These are phyloP conservation scores for Castanospermum australe DNA, from an alignment of 306 rosid species.

Conservation along the genomic window DNA sequence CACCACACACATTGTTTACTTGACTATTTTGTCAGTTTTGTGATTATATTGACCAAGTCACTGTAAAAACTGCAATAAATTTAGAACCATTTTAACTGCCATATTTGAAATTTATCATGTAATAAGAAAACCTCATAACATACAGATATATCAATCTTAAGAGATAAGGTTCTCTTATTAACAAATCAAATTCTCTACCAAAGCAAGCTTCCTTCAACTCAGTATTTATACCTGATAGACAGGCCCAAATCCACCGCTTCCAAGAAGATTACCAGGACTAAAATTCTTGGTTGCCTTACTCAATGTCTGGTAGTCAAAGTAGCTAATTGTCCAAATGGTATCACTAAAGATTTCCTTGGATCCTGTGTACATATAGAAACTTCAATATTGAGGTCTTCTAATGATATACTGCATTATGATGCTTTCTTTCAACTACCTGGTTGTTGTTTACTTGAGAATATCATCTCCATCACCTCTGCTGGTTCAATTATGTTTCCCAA, in stretches of 20 bases:
- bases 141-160: background rate
- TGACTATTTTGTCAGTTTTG: no score
- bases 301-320: slow-evolving; percentile 57
- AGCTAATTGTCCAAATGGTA: slow-evolving; percentile 44
- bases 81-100: background rate
- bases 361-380: slow-evolving; percentile 29
- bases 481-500: slow-evolving; percentile 31
- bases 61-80: no score
- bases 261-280: slow-evolving; percentile 53
- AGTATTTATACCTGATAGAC: slow-evolving; percentile 63
- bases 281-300: slow-evolving; percentile 76
- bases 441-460: slow-evolving; percentile 33
- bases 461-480: slow-evolving; percentile 34
- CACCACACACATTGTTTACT: background rate
- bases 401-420: background rate
- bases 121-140: background rate
- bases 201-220: background rate
- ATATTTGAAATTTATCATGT: background rate
- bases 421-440: slow-evolving; percentile 42
- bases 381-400: background rate
- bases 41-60: no score
- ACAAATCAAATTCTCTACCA: background rate
- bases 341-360: slow-evolving; percentile 50
- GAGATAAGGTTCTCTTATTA: background rate
- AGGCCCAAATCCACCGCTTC: slow-evolving; percentile 91